These are phyloP conservation scores for Talaromyces verruculosus DNA, from an alignment of 2,329 filamentous ascomycete genomes.

Conservation along the genomic window DNA sequence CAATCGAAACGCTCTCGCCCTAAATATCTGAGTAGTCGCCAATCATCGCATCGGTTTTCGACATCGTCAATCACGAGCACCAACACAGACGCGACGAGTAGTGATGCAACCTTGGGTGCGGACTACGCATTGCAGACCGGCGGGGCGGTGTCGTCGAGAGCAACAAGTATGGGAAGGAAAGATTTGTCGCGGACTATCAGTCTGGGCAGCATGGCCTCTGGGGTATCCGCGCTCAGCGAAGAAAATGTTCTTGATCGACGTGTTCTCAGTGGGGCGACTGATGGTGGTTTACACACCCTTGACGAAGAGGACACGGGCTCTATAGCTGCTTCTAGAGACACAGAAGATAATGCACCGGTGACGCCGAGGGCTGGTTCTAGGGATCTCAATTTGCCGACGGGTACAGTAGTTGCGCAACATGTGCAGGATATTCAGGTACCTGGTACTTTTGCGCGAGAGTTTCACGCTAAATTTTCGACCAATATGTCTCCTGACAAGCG, in stretches of 20 bases:
- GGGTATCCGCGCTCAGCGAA: constrained; percentile 58
- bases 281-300: constrained; percentile 56
- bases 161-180: constrained; percentile 1
- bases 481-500: constrained; percentile 62
- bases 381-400: constrained; percentile 67
- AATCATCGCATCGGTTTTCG: constrained; percentile 60
- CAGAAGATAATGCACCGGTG: constrained; percentile 54
- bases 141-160: constrained; percentile 57
- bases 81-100: constrained; percentile 62
- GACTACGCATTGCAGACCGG: constrained; percentile 84
- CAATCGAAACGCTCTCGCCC: constrained; percentile 48
- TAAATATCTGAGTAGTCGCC: constrained; percentile 56
- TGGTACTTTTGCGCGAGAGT: constrained; percentile 82
- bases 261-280: constrained; percentile 40
- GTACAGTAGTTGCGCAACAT: constrained; percentile 84
- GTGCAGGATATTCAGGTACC: constrained; percentile 89
- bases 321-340: constrained; percentile 41
- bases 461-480: constrained; percentile 66
- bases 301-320: constrained; percentile 56
- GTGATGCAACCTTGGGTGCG: constrained; percentile 70
- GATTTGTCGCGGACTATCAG: constrained; percentile 74
- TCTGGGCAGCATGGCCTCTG: constrained; percentile 85
- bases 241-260: constrained; percentile 47
- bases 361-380: constrained; percentile 68
- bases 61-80: constrained; percentile 56